These are phyloP conservation scores for Pisolithus tinctorius DNA, from an alignment of 768 basidiomycete genomes.

Conservation along the genomic window DNA sequence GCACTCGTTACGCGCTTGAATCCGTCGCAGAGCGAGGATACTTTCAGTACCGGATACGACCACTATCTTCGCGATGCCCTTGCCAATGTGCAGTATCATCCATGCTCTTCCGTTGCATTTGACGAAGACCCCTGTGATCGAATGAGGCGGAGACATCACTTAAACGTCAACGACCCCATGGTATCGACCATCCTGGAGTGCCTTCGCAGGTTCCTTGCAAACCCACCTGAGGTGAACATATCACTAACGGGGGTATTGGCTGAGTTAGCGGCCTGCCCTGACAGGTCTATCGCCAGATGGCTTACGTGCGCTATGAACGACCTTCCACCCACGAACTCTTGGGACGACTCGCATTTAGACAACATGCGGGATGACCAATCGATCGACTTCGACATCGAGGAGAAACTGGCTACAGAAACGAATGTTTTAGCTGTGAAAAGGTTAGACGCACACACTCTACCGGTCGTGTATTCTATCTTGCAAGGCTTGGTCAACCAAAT, in stretches of 20 bases:
- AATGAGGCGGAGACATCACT: conserved; percentile 56
- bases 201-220: conserved; percentile 74
- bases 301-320: conserved; percentile 60
- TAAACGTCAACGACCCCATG: conserved; percentile 74
- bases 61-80: conserved; percentile 78
- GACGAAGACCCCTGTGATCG: conserved; percentile 35
- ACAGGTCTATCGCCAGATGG: conserved; percentile 86
- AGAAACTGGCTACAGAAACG: conserved; percentile 51
- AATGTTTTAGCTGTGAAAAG: conserved; percentile 57
- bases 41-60: conserved; percentile 80
- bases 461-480: conserved; percentile 76
- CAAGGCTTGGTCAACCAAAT: conserved; percentile 76
- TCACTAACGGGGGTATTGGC: conserved; percentile 80
- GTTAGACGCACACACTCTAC: conserved; percentile 66
- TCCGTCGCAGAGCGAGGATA: conserved; percentile 59
- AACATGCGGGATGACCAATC: conserved; percentile 76
- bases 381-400: conserved; percentile 68
- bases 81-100: conserved; percentile 56
- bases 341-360: conserved; percentile 15
- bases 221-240: conserved; percentile 82
- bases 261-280: conserved; percentile 76
- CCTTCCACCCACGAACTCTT: conserved; percentile 7
- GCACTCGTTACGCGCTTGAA: conserved; percentile 73
- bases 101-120: conserved; percentile 44
- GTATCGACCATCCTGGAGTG: conserved; percentile 64